phyloP scores from a whole-genome alignment of 305 asterid species.

The Stenogyne calaminthoides region DNA sequence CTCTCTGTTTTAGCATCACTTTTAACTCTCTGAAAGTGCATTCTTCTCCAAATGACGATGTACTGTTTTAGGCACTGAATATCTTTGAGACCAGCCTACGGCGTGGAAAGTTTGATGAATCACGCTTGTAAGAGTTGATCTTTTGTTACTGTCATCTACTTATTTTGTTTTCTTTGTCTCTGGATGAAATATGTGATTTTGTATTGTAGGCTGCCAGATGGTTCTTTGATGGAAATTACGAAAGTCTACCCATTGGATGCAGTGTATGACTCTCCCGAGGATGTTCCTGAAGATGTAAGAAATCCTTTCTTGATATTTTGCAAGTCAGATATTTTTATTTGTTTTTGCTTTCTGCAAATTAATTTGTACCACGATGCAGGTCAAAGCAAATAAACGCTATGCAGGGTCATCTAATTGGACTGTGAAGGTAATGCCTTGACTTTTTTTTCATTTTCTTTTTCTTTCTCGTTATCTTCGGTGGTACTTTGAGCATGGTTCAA shows the following conservation, averaged over 20 bases:
- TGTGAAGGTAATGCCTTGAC: conserved; percentile 66
- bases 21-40: background rate
- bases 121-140: conserved; percentile 67
- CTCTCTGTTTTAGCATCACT: background rate
- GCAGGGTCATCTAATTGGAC: conserved; percentile 93
- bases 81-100: conserved; percentile 90
- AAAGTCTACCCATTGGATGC: conserved; percentile 97
- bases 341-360: background rate
- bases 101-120: conserved; percentile 95
- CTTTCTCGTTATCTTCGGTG: background rate
- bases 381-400: conserved; percentile 87
- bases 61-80: conserved; percentile 72
- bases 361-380: conserved; percentile 48
- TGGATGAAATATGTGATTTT: conserved; percentile 22
- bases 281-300: conserved; percentile 97
- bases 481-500: background rate
- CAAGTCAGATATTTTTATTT: background rate
- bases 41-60: conserved; percentile 16
- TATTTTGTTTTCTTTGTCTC: conserved; percentile 9
- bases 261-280: conserved; percentile 83
- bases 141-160: conserved; percentile 12
- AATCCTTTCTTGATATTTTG: conserved; percentile 6
- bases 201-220: conserved; percentile 81
- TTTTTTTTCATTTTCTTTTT: conserved; percentile 6
- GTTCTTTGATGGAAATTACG: conserved; percentile 90